Conservation (phyloP, 202 grass and related monocot species). For the Musa balbisiana region DNA sequence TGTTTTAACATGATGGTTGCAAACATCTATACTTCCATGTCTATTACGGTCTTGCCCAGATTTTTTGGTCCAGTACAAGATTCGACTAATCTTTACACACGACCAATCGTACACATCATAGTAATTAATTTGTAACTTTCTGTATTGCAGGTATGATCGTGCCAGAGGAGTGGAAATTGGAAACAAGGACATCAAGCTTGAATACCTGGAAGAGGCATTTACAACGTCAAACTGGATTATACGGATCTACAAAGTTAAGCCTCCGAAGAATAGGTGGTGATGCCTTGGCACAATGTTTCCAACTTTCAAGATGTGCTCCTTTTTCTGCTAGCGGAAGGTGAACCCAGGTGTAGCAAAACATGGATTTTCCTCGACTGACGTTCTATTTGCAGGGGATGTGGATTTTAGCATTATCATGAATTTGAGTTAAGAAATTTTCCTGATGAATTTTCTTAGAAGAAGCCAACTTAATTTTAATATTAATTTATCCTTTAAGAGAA, state of each 20-base stretch:
- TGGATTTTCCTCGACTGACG: neutral
- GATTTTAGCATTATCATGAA: neutral
- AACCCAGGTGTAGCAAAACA: neutral
- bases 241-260: conserved; percentile 98
- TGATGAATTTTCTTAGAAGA: neutral
- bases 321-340: neutral
- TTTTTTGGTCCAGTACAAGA: no score
- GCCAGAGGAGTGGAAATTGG: conserved; percentile 96
- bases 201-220: conserved; percentile 95
- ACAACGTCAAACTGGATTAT: conserved; percentile 99
- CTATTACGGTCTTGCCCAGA: no score
- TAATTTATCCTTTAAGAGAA: no score
- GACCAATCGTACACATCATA: neutral
- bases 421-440: neutral
- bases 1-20: no score
- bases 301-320: neutral
- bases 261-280: conserved; percentile 85
- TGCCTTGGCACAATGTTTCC: neutral
- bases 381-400: neutral
- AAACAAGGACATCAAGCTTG: conserved; percentile 92
- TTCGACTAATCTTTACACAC: no score
- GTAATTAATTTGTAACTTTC: neutral
- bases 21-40: no score
- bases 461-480: neutral
- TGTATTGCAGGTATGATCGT: conserved; percentile 65